Conservation (phyloP, 2,329 filamentous ascomycete species). For the Penicillium sp. region DNA sequence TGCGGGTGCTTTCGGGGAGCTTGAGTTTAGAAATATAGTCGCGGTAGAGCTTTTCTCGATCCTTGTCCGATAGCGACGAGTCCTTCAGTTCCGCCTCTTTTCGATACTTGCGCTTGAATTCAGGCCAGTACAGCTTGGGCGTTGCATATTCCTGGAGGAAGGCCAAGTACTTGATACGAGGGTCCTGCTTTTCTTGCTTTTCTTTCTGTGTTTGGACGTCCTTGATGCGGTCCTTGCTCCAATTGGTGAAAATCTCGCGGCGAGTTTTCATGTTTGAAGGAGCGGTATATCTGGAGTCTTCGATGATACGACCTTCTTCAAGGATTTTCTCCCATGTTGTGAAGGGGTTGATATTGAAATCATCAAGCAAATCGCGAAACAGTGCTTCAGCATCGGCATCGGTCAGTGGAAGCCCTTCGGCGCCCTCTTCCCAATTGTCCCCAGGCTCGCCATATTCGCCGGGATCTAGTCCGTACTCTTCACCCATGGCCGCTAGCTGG, state of each 20-base stretch:
- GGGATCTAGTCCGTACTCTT: constrained; percentile 76
- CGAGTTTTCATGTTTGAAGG: constrained; percentile 78
- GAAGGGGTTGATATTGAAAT: constrained; percentile 81
- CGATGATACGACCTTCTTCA: constrained; percentile 76
- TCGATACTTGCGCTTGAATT: constrained; percentile 89
- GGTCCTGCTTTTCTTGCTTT: constrained; percentile 77
- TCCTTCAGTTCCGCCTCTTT: constrained; percentile 73
- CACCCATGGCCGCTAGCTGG: constrained; percentile 86
- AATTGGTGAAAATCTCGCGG: constrained; percentile 79
- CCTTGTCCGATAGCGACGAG: constrained; percentile 47
- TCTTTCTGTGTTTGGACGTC: constrained; percentile 71
- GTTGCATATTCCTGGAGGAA: constrained; percentile 81
- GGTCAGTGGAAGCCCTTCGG: constrained; percentile 69
- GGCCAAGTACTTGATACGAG: constrained; percentile 75
- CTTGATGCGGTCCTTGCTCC: constrained; percentile 76
- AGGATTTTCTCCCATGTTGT: constrained; percentile 88
- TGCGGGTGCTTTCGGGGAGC: constrained; percentile 46
- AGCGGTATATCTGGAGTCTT: constrained; percentile 84
- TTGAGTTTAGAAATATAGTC: constrained; percentile 51
- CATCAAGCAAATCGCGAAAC: constrained; percentile 84
- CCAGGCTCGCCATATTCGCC: constrained; percentile 71
- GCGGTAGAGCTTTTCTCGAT: constrained; percentile 52
- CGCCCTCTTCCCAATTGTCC: constrained; percentile 66
- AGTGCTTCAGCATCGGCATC: constrained; percentile 74
- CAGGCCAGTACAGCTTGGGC: constrained; percentile 93